phyloP scores from a whole-genome alignment of 768 basidiomycete species.

The Rhodotorula taiwanensis region DNA sequence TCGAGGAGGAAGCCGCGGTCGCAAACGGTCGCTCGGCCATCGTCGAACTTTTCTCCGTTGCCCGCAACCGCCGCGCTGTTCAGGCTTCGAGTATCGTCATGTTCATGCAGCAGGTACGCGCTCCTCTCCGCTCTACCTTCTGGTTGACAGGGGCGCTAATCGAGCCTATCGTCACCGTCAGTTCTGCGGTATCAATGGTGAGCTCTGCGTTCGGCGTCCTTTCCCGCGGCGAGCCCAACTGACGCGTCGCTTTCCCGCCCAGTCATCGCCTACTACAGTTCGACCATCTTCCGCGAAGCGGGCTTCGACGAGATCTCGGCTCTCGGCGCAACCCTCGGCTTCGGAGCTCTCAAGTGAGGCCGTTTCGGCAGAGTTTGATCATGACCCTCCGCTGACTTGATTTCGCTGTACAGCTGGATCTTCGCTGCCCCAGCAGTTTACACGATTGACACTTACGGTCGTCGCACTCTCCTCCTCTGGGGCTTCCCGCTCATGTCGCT shows the following conservation, averaged over 20 bases:
- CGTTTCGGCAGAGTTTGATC: too few relatives aligned
- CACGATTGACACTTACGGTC: slow-evolving; percentile 48
- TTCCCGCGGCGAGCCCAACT: neutral
- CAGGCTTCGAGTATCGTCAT: slow-evolving; percentile 38
- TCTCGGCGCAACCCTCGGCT: slow-evolving; percentile 21
- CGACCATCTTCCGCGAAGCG: slow-evolving; percentile 30
- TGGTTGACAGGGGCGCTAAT: too few relatives aligned
- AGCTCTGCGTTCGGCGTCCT: neutral
- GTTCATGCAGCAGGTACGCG: slow-evolving; percentile 45
- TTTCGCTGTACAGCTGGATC: neutral
- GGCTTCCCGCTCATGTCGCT: slow-evolving; percentile 76
- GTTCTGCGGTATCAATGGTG: slow-evolving; percentile 22
- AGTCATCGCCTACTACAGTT: slow-evolving; percentile 28
- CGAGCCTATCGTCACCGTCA: too few relatives aligned
- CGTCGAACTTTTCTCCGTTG: slow-evolving; percentile 47
- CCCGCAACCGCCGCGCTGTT: slow-evolving; percentile 46
- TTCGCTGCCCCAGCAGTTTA: slow-evolving; percentile 6
- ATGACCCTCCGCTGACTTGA: neutral
- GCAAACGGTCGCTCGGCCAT: slow-evolving; percentile 44
- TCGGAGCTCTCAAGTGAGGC: neutral
- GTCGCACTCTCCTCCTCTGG: slow-evolving; percentile 63
- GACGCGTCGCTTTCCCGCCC: too few relatives aligned
- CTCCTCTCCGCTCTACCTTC: too few relatives aligned
- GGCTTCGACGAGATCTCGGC: slow-evolving; percentile 17
- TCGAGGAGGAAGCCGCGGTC: slow-evolving; percentile 44